phyloP scores from a whole-genome alignment of 1,284 basidiomycete genomes.

The Naganishia sp. region DNA sequence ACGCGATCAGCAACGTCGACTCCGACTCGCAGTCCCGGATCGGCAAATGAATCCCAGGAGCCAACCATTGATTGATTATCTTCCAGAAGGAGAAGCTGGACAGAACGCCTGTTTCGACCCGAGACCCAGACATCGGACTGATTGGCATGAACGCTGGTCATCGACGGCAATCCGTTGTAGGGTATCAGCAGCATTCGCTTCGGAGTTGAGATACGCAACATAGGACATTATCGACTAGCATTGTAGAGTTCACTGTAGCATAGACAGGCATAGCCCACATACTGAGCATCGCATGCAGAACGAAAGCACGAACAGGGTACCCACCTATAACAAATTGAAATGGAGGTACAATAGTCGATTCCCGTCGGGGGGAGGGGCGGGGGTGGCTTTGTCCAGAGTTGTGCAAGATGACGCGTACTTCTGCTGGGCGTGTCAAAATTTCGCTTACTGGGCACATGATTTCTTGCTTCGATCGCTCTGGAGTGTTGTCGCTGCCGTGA shows the following conservation, averaged over 20 bases:
- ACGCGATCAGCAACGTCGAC: background rate
- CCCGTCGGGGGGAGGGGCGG: too few species aligned
- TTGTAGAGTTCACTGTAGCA: too few species aligned
- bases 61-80: background rate
- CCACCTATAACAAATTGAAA: too few species aligned
- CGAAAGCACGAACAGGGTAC: too few species aligned
- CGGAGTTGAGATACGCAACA: too few species aligned
- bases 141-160: too few species aligned
- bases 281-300: too few species aligned
- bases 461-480: slow-evolving; percentile 7
- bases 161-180: too few species aligned
- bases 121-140: background rate
- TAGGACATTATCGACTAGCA: too few species aligned
- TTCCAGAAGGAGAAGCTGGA: slow-evolving; percentile 2
- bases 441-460: background rate
- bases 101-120: slow-evolving; percentile 6
- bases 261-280: too few species aligned
- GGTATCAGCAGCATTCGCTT: too few species aligned
- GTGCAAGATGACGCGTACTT: slow-evolving; percentile 14
- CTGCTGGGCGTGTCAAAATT: slow-evolving; percentile 1
- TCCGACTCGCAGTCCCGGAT: background rate
- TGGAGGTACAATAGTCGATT: too few species aligned
- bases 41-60: background rate
- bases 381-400: background rate
- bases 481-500: background rate